Percentiles rank a stretch among this genome's conserved stretches.
phyloP scores from a whole-genome alignment of 306 rosid species.

The Quercus parvula region DNA sequence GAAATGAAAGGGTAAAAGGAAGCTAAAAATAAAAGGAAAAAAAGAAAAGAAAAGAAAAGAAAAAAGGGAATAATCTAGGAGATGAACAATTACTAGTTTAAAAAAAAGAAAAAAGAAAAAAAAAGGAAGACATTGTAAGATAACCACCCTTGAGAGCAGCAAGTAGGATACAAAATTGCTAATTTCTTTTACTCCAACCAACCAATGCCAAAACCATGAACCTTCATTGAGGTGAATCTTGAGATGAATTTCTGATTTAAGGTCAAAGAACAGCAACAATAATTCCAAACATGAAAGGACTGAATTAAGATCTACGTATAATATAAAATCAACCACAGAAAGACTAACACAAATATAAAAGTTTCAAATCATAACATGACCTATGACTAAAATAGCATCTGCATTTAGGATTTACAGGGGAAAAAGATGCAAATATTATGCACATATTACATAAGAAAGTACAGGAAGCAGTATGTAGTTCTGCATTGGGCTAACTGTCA shows the following conservation, averaged over 20 bases:
- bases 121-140: constrained; percentile 1
- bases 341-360: constrained; percentile 2
- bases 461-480: neutral
- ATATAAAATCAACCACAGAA: constrained; percentile 21
- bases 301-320: constrained; percentile 9
- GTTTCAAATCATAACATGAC: constrained; percentile 5
- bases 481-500: too few relatives aligned
- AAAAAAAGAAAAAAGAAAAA: neutral
- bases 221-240: constrained; percentile 48
- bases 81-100: constrained; percentile 7
- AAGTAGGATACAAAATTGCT: constrained; percentile 64
- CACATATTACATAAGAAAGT: neutral
- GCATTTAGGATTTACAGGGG: neutral
- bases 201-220: constrained; percentile 48
- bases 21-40: neutral
- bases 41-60: neutral
- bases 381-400: neutral
- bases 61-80: neutral
- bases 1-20: constrained; percentile 3
- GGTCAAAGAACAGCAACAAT: constrained; percentile 45
- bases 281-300: constrained; percentile 3
- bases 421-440: constrained; percentile 2
- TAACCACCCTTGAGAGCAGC: constrained; percentile 17
- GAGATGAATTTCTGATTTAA: constrained; percentile 40
- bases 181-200: constrained; percentile 44